A percentile compares a stretch with the other conserved stretches of the same genome.
Evolutionary conservation across 2,329 filamentous ascomycete genomes (phyloP).

Genomic region (Talaromyces verruculosus): DNA sequence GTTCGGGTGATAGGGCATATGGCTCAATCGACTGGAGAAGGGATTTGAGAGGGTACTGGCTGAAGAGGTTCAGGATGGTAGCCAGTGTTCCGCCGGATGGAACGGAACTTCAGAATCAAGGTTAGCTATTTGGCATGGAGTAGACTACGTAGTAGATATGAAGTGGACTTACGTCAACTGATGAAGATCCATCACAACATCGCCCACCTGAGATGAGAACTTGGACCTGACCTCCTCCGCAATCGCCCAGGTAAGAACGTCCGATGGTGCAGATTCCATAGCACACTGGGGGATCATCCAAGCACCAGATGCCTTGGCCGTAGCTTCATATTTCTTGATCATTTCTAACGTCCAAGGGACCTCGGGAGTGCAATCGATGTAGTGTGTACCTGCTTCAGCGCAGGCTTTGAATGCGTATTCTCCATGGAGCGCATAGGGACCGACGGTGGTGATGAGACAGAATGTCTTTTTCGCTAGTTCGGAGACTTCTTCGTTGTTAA

Average conservation of each 20-base stretch:
- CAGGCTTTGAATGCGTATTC: conserved; percentile 8
- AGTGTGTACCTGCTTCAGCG: conserved; percentile 11
- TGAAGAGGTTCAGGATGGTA: conserved; percentile 4
- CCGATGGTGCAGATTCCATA: conserved; percentile 12
- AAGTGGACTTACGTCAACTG: not conserved
- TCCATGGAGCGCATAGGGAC: conserved; percentile 12
- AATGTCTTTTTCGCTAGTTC: conserved; percentile 9
- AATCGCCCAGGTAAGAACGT: conserved; percentile 9
- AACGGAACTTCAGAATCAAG: not conserved
- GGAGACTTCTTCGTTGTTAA: not conserved
- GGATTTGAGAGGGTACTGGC: not conserved
- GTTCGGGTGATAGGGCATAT: not conserved
- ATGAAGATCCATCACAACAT: not conserved
- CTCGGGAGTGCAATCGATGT: conserved; percentile 11
- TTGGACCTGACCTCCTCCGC: not conserved
- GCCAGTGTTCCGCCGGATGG: conserved; percentile 12
- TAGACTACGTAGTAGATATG: not conserved
- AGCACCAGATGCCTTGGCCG: conserved; percentile 4
- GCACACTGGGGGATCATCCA: conserved; percentile 12
- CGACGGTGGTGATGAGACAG: conserved; percentile 7
- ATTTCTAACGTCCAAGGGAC: conserved; percentile 13
- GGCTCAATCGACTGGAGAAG: conserved; percentile 2
- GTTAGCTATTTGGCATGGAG: not conserved
- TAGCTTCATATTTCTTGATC: conserved; percentile 16
- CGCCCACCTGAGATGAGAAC: not conserved